Evolutionary conservation across 345 rosid genomes (phyloP).

Genomic region (Capsella bursapastoris): DNA sequence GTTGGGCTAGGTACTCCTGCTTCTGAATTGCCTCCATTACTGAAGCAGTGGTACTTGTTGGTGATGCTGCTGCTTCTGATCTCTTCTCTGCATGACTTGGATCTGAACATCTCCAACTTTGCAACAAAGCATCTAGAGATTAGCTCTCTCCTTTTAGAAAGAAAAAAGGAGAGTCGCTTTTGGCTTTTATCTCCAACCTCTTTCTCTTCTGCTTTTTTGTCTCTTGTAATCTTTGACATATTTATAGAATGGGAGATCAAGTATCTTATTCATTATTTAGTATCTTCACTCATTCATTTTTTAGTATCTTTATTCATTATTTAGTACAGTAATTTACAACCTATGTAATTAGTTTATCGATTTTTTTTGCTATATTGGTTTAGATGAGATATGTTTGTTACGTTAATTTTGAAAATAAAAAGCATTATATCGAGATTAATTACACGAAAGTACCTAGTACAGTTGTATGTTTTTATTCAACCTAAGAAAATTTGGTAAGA

Average conservation of each 20-base stretch:
- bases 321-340: neutral
- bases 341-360: neutral
- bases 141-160: constrained; percentile 44
- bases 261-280: neutral
- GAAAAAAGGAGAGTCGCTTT: constrained; percentile 48
- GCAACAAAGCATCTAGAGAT: constrained; percentile 28
- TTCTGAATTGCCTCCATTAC: constrained; percentile 15
- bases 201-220: constrained; percentile 49
- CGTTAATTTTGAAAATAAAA: neutral
- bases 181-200: constrained; percentile 60
- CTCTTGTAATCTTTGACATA: constrained; percentile 46
- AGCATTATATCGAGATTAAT: neutral
- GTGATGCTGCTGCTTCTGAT: constrained; percentile 31
- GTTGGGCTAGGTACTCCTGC: constrained; percentile 22
- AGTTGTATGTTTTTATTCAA: constrained; percentile 31
- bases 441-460: constrained; percentile 28
- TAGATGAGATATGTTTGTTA: constrained; percentile 6
- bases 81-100: constrained; percentile 49
- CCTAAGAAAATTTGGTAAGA: constrained; percentile 40
- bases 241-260: constrained; percentile 7
- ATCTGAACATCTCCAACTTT: constrained; percentile 40
- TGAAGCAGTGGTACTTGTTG: constrained; percentile 35
- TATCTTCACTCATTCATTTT: neutral
- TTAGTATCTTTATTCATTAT: neutral
- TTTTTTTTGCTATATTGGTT: neutral